Base-by-base conservation (phyloP, 176 grass and related monocot genomes). In the Eleusine indica region DNA sequence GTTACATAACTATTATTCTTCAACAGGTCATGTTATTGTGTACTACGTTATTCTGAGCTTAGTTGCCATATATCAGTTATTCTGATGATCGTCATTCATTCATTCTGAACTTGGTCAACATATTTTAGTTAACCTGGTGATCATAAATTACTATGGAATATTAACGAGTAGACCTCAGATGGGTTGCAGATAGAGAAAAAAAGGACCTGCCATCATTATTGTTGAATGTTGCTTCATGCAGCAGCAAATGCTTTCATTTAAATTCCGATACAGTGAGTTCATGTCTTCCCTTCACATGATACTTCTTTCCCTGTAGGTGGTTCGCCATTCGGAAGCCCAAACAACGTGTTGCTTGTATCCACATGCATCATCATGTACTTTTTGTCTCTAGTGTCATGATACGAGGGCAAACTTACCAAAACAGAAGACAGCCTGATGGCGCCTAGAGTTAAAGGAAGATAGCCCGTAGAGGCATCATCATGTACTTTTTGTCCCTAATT, bases 351-450 rank as follows among this genome's bases (percentile, higher is more conserved):
- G 42, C 82, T 85, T 70, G 63, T 85, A 30, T 52, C 76, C 43
- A 71, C 76, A 76, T 80, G 70, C 35, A 22, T 89, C 35, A 22
- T 89, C 13, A 1, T 85, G 15, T 76, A 70, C 74, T 71, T 85
- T 70, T 44, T 80, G 64, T 84, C 67, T 73, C 2, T 76, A 52
- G 11, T 85, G 54, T 70, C 63, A 69, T 80, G 71, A 89, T 79
- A 63, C 32, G 30, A 18, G 49, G 7, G 16, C 37, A 62, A 61
- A 75, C 4, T 51, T 41, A 14, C 3, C 28, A 54, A 7, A 54
- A 7, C 43, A 78, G 12, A 37, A 62, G 22, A 71, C 6, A 81
- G 3, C 30, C 62, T 74, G 28, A 62, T 43, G 10, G 9, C 18
- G 18, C 39, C 67, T 21, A 43, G 9, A 21, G 12, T 30, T 29